Conservation (phyloP, 169 alveolate genomes). For the Cryptosporidium bovis region DNA sequence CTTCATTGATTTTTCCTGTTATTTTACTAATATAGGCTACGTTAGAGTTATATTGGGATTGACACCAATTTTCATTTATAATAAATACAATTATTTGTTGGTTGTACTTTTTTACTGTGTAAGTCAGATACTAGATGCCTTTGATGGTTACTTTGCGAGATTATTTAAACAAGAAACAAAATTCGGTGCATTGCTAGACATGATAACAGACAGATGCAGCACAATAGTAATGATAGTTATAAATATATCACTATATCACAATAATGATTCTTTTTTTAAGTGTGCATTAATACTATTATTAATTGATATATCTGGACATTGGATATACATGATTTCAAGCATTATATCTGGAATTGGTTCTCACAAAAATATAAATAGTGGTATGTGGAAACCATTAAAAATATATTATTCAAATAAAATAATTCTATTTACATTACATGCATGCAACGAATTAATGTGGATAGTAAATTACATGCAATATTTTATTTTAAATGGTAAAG, state of each 20-base stretch:
- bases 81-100: constrained; percentile 14
- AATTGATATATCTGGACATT: constrained; percentile 58
- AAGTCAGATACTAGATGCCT: constrained; percentile 65
- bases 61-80: constrained; percentile 18
- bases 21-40: constrained; percentile 6
- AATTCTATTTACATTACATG: constrained; percentile 46
- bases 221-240: constrained; percentile 31
- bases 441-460: constrained; percentile 65
- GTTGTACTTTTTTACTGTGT: constrained; percentile 11
- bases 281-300: background rate
- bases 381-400: constrained; percentile 42
- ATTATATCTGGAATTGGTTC: constrained; percentile 8
- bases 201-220: constrained; percentile 70
- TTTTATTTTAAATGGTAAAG: background rate
- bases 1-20: background rate
- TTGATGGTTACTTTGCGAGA: constrained; percentile 68
- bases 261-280: background rate
- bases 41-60: constrained; percentile 44
- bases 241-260: constrained; percentile 5
- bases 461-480: background rate
- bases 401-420: constrained; percentile 45
- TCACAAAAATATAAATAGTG: constrained; percentile 6
- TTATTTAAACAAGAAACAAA: constrained; percentile 38
- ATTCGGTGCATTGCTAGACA: constrained; percentile 66
- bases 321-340: constrained; percentile 67